Percentiles rank a stretch among this genome's conserved stretches.
Conservation (phyloP, 768 basidiomycete species). For the Collybia sordida region DNA sequence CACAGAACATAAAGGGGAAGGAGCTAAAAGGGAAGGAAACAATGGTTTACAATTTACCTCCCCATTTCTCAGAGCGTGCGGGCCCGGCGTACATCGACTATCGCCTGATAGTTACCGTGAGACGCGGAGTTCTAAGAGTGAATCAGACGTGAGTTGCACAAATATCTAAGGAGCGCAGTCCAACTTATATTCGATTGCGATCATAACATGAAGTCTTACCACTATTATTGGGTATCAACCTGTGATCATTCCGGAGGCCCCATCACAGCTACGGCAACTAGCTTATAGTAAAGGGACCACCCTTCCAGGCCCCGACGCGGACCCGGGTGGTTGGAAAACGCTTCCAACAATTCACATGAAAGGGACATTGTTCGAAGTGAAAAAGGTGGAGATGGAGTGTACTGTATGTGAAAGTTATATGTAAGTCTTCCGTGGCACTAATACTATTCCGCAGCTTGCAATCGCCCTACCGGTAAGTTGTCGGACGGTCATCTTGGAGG, state of each 20-base stretch:
- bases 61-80: slow-evolving; percentile 54
- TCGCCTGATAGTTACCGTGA: slow-evolving; percentile 47
- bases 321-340: slow-evolving; percentile 38
- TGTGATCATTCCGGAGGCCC: slow-evolving; percentile 28
- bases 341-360: slow-evolving; percentile 23
- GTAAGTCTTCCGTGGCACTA: neutral
- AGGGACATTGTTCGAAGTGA: slow-evolving; percentile 32
- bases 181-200: neutral
- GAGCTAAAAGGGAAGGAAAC: slow-evolving; percentile 31
- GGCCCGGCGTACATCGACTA: slow-evolving; percentile 60
- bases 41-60: slow-evolving; percentile 43
- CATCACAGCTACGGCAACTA: slow-evolving; percentile 32
- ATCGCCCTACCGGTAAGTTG: slow-evolving; percentile 46
- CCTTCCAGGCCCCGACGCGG: slow-evolving; percentile 32
- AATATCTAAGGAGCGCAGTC: neutral
- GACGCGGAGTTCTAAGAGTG: slow-evolving; percentile 45
- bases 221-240: slow-evolving; percentile 33
- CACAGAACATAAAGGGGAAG: slow-evolving; percentile 33
- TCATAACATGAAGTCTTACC: slow-evolving; percentile 20
- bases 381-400: slow-evolving; percentile 31
- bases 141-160: slow-evolving; percentile 43
- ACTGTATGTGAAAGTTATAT: slow-evolving; percentile 22
- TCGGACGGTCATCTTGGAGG: neutral
- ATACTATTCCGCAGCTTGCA: slow-evolving; percentile 28
- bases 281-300: slow-evolving; percentile 31